These are phyloP conservation scores for Agrocybe pediades DNA, from an alignment of 768 basidiomycete genomes.

Conservation along the genomic window DNA sequence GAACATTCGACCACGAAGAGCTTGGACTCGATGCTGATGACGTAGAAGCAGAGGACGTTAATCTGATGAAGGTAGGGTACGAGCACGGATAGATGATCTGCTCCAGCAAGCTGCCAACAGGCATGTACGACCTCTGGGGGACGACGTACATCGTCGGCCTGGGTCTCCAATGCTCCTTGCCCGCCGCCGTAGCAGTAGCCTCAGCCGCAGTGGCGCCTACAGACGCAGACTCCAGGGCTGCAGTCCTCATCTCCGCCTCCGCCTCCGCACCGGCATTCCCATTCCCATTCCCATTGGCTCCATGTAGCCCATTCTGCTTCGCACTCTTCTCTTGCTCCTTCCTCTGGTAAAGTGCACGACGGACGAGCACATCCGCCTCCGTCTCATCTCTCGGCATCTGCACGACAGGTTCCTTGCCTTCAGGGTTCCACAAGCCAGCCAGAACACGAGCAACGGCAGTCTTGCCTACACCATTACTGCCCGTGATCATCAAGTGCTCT, in stretches of 20 bases:
- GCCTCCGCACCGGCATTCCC: not conserved
- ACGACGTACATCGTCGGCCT: constrained; percentile 75
- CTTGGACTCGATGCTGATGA: too few relatives aligned
- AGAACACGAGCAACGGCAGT: constrained; percentile 87
- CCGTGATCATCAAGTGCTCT: constrained; percentile 93
- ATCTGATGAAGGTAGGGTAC: constrained; percentile 61
- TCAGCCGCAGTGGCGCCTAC: not conserved
- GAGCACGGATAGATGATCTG: constrained; percentile 95
- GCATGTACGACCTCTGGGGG: constrained; percentile 94
- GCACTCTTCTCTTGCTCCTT: not conserved
- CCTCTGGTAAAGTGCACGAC: not conserved
- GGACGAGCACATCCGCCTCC: constrained; percentile 21
- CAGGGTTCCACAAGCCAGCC: constrained; percentile 84
- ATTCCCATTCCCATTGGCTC: not conserved
- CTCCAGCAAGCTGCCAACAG: constrained; percentile 82
- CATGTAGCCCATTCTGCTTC: too few relatives aligned
- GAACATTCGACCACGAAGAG: not conserved
- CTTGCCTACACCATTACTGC: constrained; percentile 92
- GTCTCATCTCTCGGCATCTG: constrained; percentile 25
- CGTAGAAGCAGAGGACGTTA: constrained; percentile 12
- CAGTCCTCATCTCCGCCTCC: not conserved
- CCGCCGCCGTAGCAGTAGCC: not conserved
- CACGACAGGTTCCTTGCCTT: constrained; percentile 9
- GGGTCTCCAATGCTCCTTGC: constrained; percentile 30
- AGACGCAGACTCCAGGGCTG: not conserved